Conservation (phyloP, 345 rosid species). For the Noccaea bulbosa region DNA sequence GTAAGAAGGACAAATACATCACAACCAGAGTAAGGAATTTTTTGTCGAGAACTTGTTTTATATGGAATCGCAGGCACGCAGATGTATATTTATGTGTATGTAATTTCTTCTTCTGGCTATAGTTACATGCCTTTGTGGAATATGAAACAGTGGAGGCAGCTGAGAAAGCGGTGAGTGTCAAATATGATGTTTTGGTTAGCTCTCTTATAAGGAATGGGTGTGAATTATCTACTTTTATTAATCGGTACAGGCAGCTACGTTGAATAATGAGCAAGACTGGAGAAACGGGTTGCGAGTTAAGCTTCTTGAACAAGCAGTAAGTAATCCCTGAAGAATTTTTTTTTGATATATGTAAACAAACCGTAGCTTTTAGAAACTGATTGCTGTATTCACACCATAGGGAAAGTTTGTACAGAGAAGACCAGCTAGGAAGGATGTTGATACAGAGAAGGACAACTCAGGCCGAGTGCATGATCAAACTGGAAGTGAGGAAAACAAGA, state of each 20-base stretch:
- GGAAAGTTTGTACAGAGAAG: slow-evolving; percentile 64
- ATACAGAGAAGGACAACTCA: slow-evolving; percentile 53
- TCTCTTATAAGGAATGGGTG: background rate
- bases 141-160: slow-evolving; percentile 83
- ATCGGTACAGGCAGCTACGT: slow-evolving; percentile 66
- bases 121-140: slow-evolving; percentile 90
- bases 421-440: slow-evolving; percentile 63
- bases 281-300: slow-evolving; percentile 91
- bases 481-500: slow-evolving; percentile 57
- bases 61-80: background rate
- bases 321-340: slow-evolving; percentile 23
- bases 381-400: slow-evolving; percentile 38
- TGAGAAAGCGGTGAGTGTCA: slow-evolving; percentile 80
- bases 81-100: slow-evolving; percentile 1
- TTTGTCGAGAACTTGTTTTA: slow-evolving; percentile 12
- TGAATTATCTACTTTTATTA: slow-evolving; percentile 14
- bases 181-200: background rate
- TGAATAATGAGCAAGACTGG: slow-evolving; percentile 87
- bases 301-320: slow-evolving; percentile 70
- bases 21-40: slow-evolving; percentile 62
- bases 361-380: background rate
- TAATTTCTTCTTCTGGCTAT: slow-evolving; percentile 33
- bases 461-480: slow-evolving; percentile 51
- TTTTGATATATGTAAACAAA: too few relatives aligned
- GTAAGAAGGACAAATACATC: slow-evolving; percentile 54